Evolutionary conservation across 345 rosid genomes (phyloP).

Genomic region (Hibiscus trionum): DNA sequence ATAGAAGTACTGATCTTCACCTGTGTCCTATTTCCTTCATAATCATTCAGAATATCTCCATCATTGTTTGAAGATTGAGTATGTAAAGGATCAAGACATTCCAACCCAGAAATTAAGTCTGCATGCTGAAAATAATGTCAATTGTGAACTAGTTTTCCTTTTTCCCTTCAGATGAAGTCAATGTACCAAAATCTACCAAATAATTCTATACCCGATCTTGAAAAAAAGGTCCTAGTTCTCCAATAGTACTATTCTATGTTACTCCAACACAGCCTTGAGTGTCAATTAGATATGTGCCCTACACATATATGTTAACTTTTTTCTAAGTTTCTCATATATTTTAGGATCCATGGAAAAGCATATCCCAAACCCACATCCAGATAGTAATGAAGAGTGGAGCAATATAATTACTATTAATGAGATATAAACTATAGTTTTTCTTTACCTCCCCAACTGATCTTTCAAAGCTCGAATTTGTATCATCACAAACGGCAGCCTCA

Average conservation of each 20-base stretch:
- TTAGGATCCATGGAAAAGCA: background rate
- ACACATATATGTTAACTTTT: background rate
- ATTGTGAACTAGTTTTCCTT: background rate
- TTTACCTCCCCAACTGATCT: conserved; percentile 18
- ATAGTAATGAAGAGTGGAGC: background rate
- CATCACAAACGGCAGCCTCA: background rate
- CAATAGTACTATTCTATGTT: background rate
- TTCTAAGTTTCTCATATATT: background rate
- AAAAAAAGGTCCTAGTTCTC: background rate
- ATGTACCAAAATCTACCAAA: background rate
- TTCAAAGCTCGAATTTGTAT: conserved; percentile 10
- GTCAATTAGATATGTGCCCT: background rate
- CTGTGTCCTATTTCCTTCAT: conserved; percentile 16
- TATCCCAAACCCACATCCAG: background rate
- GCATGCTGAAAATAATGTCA: conserved; percentile 23
- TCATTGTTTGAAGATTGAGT: conserved; percentile 13
- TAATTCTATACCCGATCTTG: background rate
- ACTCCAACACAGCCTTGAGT: background rate
- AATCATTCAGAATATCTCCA: conserved; percentile 17
- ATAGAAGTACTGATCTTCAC: conserved; percentile 17
- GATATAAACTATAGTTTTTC: background rate
- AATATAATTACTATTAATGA: background rate
- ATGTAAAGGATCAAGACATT: conserved; percentile 16
- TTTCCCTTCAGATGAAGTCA: background rate
- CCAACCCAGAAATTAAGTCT: conserved; percentile 23